Evolutionary conservation across 148 eudicot species (phyloP), one percentile per base, ranked within the genome.

Genomic region (Cornus kousa): DNA sequence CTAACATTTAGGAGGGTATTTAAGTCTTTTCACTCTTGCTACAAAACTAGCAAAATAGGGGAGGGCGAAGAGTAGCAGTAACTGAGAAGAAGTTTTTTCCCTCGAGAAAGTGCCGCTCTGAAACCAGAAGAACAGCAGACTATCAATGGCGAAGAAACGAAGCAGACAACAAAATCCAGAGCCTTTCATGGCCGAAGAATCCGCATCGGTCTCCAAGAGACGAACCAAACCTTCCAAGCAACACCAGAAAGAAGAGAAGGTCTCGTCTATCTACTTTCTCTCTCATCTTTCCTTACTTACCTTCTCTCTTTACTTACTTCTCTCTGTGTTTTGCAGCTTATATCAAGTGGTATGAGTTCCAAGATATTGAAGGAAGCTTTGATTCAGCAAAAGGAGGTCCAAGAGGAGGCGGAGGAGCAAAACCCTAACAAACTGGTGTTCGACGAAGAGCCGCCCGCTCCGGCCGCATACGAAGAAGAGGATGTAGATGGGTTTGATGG

Each of bases 361-460:
- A 96, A 89, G 83, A 93, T 96, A 39, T 80, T 96, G 60, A 90
- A 79, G 64, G 97, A 92, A 83, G 99, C 99, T 5, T 74, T 84
- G 2, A 70, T 86, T 40, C 99, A 96, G 88, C 98, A 93, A 82
- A 93, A 87, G 81, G 98, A 95, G 70, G 81, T 95, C 31, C 83
- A 90, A 62, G 92, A 89, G 65, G 99, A 93, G 81, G 84, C 81
- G 13, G 89, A 86, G 6, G 85, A 72, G 62, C 73, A 77, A 33
- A 82, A 87, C 32, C 83, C 82, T 60, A 74, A 39, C 19, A 10
- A 68, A 8, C 23, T 82, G 9, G 84, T 75, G 0, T 83, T 88
- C 72, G 35, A 83, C 17, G 65, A 85, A 19, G 77, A 85, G 8
- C 59, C 67, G 2, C 70, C 48, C 8, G 71, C 37, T 7, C 68